Base-by-base conservation (phyloP, 768 basidiomycete species). In the Leccinum truebloodii region DNA sequence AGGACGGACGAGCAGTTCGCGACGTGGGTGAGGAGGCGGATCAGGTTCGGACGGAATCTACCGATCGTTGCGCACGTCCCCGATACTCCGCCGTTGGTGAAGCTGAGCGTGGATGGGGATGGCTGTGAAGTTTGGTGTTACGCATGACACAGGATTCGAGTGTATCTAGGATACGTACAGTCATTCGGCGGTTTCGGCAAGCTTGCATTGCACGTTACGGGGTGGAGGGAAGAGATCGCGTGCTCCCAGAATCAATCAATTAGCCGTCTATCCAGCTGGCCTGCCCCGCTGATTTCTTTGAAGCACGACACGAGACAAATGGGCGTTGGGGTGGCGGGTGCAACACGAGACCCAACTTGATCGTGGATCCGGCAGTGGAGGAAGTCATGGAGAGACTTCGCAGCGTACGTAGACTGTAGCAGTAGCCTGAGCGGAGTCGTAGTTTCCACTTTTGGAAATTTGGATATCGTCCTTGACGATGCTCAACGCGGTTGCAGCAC, bases 401-500 rank as follows among this genome's bases (percentile, higher is more conserved):
- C 18, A 22, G 10, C 10, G 20, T 14, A 48, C 8, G 26, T 28
- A 28, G 26, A 28, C 26, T 28, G 26, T 28, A 28, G 26, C 26
- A 28, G 26, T 28, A 28, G 26, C 26, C 26, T 28, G 26, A 28
- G 26, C 26, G 26, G 26, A 28, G 26, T 3, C 10, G 10, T n/a
- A 41, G 41, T 41, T 18, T 41, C 60, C 57, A 2, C 62, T 58
- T 59, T 55, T 18, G 57, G 39, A 12, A 28, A 28, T 28, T 28
- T 28, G 26, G 24, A 26, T 55, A 20, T 50, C 22, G 14, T 50
- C 16, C 14, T 32, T 10, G 26, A 58, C 34, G 26, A 89, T 89
- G 88, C 76, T 90, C 54, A 89, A 87, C 67, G 89, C 89, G 3
- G 76, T 92, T 52, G 88, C 88, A 30, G 88, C 88, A 3, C 81